Conservation (phyloP, 495 filamentous ascomycete genomes). For the Talaromyces nanjingensis region DNA sequence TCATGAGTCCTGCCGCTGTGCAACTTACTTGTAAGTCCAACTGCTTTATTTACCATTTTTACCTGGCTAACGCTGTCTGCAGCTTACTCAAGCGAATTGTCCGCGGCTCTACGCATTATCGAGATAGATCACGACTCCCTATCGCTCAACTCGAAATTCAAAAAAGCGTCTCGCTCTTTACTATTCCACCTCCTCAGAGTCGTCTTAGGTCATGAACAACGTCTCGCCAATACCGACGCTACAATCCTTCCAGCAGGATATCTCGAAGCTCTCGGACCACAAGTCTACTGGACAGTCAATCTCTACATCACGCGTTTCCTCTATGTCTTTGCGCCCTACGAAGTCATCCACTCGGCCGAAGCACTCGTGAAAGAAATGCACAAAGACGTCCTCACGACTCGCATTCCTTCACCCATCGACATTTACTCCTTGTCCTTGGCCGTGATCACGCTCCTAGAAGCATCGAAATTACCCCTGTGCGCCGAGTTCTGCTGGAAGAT, state of each 20-base stretch:
- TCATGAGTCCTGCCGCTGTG: constrained; percentile 59
- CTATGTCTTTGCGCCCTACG: constrained; percentile 46
- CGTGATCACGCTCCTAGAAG: constrained; percentile 59
- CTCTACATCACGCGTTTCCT: constrained; percentile 54
- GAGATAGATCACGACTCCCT: constrained; percentile 2
- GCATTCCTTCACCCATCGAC: constrained; percentile 52
- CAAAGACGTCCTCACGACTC: constrained; percentile 37
- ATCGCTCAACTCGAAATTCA: constrained; percentile 2
- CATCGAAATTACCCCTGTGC: constrained; percentile 45
- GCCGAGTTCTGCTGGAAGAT: constrained; percentile 37
- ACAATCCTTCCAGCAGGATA: constrained; percentile 13
- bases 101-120: constrained; percentile 4
- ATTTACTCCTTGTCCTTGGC: constrained; percentile 67
- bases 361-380: constrained; percentile 52
- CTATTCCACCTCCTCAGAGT: constrained; percentile 2
- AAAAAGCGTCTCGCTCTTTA: constrained; percentile 7
- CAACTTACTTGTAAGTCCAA: constrained; percentile 60
- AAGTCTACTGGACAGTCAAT: constrained; percentile 69
- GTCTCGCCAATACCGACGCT: constrained; percentile 1
- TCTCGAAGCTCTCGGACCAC: constrained; percentile 46
- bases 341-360: constrained; percentile 56
- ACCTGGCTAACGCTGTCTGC: constrained; percentile 3
- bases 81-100: constrained; percentile 31
- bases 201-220: constrained; percentile 4
- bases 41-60: not conserved